Evolutionary conservation across 345 rosid genomes (phyloP).

Genomic region (Atalantia buxifolia): DNA sequence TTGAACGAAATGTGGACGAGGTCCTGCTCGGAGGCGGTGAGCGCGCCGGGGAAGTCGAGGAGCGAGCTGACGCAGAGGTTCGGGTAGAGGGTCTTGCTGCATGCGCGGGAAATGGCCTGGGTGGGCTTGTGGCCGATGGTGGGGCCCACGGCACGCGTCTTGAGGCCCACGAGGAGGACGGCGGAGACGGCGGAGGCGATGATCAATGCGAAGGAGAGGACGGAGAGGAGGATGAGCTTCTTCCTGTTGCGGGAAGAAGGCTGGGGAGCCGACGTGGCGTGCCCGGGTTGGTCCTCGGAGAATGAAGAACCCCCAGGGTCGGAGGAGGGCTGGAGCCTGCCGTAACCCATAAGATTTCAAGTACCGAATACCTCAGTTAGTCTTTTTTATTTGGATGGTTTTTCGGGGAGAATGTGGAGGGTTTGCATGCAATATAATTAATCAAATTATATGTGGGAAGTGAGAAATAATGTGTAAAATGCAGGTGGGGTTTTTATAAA

Average conservation of each 20-base stretch:
- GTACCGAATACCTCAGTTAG: too few relatives aligned
- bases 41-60: constrained; percentile 62
- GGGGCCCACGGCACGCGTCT: constrained; percentile 17
- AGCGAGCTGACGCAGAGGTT: constrained; percentile 66
- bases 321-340: constrained; percentile 30
- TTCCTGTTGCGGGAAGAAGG: constrained; percentile 18
- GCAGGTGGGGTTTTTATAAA: background rate
- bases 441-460: background rate
- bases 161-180: constrained; percentile 34
- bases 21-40: constrained; percentile 54
- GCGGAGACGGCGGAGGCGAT: constrained; percentile 60
- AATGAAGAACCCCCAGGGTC: constrained; percentile 21
- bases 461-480: background rate
- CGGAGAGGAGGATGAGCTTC: constrained; percentile 44
- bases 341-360: constrained; percentile 37
- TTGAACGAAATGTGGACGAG: constrained; percentile 92
- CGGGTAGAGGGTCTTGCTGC: constrained; percentile 65
- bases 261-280: constrained; percentile 1
- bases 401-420: too few relatives aligned
- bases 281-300: constrained; percentile 12
- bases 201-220: constrained; percentile 43
- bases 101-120: constrained; percentile 63
- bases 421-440: too few relatives aligned
- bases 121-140: constrained; percentile 50
- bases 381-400: too few relatives aligned